Evolutionary conservation across 768 basidiomycete genomes (phyloP), one percentile per base, ranked within the genome.

Genomic region (Lyophyllum decastes): DNA sequence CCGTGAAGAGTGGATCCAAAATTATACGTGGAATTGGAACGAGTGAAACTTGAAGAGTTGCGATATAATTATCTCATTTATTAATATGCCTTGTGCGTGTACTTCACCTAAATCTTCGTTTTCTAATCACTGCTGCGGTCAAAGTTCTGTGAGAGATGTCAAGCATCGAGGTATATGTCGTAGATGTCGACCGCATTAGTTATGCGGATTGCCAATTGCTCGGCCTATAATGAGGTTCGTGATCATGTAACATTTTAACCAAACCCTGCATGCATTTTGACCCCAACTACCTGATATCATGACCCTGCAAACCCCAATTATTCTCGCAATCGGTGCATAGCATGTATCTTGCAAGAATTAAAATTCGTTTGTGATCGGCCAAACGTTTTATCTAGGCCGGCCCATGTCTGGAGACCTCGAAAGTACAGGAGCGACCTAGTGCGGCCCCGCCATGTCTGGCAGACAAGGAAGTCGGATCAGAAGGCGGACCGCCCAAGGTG

Each of bases 51-150:
- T 10, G 51, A 25, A 52, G 24, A 25, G 35, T 52, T 17, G 35
- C 26, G 51, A 25, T 51, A 51, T 52, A 17, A 52, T 52, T 52
- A 52, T 43, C 35, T 30, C 40, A 4, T 22, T 33, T 52, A 40
- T 38, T 25, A 41, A 40, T 52, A 40, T 43, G 5, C 8, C 22
- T 25, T 24, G 44, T 45, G 40, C 4, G 22, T 45, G 21, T 24
- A n/a, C 21, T 24, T 14, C 7, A 24, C 6, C 44, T 45, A 22
- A 24, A 12, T 41, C 4, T 19, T 5, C 40, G 6, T 19, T 41
- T 4, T 7, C 40, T 41, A 19, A 17, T 17, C 10, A 19, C 2
- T 41, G 40, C n/a, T 41, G 40, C n/a, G n/a, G 44, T 10, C 17
- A 22, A 24, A 8, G 21, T 19, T 4, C 44, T n/a, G 22, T 17